phyloP scores from a whole-genome alignment of 345 rosid genomes.

The Sisymbrium altissimum region DNA sequence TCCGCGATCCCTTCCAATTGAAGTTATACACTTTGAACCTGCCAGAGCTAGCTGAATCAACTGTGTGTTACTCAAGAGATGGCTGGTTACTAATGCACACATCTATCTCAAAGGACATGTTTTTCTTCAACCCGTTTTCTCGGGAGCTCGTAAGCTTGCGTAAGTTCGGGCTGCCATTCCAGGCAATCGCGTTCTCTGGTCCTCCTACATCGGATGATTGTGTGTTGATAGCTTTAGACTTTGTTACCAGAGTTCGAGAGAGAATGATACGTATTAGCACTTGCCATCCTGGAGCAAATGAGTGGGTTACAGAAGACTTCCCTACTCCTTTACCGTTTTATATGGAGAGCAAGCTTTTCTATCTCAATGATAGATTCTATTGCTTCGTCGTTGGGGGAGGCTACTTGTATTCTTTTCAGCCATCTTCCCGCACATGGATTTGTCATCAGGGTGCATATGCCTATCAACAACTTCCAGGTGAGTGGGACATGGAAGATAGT shows the following conservation, averaged over 20 bases:
- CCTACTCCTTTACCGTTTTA: neutral
- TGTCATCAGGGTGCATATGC: neutral
- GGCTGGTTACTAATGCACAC: neutral
- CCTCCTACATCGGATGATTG: neutral
- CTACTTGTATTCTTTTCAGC: neutral
- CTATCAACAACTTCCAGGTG: neutral
- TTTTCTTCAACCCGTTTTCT: neutral
- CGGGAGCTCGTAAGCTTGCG: neutral
- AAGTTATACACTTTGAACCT: neutral
- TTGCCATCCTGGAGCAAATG: neutral
- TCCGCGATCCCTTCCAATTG: neutral
- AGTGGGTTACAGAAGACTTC: neutral
- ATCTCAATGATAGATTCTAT: neutral
- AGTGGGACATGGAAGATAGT: too few relatives aligned
- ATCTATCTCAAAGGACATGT: neutral
- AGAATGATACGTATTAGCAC: neutral
- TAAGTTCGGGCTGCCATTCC: neutral
- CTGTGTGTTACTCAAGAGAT: neutral
- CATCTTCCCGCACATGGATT: neutral
- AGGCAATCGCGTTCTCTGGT: neutral
- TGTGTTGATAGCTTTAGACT: neutral
- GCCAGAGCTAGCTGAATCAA: neutral
- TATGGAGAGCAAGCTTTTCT: neutral
- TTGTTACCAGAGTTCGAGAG: fast-evolving
- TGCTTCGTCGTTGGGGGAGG: neutral